Evolutionary conservation across 306 rosid genomes (phyloP).

Genomic region (Cucumis cinereus): DNA sequence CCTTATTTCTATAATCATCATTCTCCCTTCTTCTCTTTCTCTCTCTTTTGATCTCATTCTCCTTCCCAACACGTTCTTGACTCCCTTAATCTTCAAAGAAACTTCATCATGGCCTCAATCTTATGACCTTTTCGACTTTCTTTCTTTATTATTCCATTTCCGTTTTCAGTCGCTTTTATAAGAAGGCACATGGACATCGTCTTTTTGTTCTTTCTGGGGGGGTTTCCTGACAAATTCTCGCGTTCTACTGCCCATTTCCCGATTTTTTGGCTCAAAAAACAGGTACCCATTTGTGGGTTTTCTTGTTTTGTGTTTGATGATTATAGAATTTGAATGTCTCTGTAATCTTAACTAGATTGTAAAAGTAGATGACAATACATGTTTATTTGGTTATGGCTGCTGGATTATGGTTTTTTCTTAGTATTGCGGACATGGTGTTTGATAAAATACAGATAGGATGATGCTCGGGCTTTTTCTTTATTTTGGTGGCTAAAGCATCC

Average conservation of each 20-base stretch:
- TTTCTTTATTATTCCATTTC: neutral
- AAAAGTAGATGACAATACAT: neutral
- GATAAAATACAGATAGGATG: neutral
- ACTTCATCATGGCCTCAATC: neutral
- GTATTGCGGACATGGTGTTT: neutral
- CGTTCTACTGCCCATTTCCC: neutral
- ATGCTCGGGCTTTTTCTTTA: neutral
- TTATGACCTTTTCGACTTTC: neutral
- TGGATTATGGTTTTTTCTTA: neutral
- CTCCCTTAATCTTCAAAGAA: neutral
- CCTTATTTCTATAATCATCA: neutral
- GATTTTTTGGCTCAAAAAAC: neutral
- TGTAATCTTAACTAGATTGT: too few species aligned
- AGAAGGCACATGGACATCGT: neutral
- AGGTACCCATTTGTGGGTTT: neutral
- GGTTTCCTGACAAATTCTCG: neutral
- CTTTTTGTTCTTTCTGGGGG: neutral
- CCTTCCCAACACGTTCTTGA: neutral
- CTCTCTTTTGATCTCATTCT: neutral
- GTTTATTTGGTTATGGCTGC: neutral
- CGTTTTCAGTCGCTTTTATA: neutral
- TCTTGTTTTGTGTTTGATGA: neutral
- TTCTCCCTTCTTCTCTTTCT: neutral
- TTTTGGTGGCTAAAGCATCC: neutral
- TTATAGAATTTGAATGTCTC: neutral